phyloP scores from a whole-genome alignment of 129 eudicot species.

The Saposhnikovia divaricata region DNA sequence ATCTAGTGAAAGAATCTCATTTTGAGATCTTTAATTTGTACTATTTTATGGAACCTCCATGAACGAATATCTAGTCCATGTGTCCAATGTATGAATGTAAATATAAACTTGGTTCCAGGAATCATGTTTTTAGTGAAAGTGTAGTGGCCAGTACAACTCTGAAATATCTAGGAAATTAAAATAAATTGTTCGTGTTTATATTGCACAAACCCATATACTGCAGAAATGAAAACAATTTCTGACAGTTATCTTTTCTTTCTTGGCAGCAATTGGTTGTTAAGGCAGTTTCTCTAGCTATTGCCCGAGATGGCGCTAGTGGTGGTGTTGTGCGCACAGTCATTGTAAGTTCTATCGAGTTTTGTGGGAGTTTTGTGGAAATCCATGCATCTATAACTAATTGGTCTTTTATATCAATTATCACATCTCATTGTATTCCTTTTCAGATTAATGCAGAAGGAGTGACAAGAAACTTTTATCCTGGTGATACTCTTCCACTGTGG shows the following conservation, averaged over 20 bases:
- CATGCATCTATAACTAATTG: not conserved
- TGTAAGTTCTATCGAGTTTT: slow-evolving; percentile 34
- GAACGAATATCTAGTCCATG: not conserved
- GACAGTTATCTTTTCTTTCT: not conserved
- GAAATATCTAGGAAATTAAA: not conserved
- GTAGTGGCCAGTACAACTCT: not conserved
- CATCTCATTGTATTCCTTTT: not conserved
- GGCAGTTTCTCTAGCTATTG: slow-evolving; percentile 97
- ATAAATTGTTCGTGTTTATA: not conserved
- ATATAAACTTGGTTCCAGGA: not conserved
- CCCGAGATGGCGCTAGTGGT: slow-evolving; percentile 98
- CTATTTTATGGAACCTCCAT: not conserved
- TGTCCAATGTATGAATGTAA: not conserved
- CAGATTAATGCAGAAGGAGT: slow-evolving; percentile 81
- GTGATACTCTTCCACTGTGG: slow-evolving; percentile 78
- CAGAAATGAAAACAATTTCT: not conserved
- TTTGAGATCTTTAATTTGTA: not conserved
- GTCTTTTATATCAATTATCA: not conserved
- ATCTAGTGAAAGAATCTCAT: not conserved
- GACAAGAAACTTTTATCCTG: slow-evolving; percentile 78
- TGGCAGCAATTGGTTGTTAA: slow-evolving; percentile 73
- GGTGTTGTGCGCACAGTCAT: slow-evolving; percentile 94
- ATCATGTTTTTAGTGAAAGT: no score
- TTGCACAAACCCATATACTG: not conserved
- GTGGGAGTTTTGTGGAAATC: not conserved